Evolutionary conservation across 371 early-diverging fungal genomes (phyloP), one percentile per base, ranked within the genome.

Genomic region (Chytridium lagenaria): DNA sequence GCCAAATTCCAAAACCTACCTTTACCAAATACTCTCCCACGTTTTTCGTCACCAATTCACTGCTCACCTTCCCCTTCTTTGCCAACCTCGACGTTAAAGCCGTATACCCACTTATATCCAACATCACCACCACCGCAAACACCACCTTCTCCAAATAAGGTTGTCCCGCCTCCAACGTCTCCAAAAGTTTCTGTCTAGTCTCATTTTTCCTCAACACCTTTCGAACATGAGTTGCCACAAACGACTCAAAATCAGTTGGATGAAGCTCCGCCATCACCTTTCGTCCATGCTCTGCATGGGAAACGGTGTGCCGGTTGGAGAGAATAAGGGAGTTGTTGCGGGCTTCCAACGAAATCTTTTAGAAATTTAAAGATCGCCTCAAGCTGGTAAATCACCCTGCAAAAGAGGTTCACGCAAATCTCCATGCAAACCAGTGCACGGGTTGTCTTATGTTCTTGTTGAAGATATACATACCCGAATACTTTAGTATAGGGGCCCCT

Each of bases 21-120:
- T 63, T 31, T 5, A 36, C 23, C 31, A 63, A 22, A 34, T 63
- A 63, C 16, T 38, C 19, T 3, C 34, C 34, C 7, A 63, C 63
- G 16, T 16, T 63, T 31, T 63, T 63, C 7, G 63, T 63, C 12
- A 63, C 38, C 26, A 63, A 33, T 23, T 63, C 63, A 34, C 63
- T 63, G 23, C 33, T 31, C 10, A 63, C 36, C 63, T 63, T 63
- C 23, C 63, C 63, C 38, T 36, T 31, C 19, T 44, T 40, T 12
- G 39, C 67, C 67, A 66, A 44, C 44, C 23, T 44, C 10, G 44
- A 40, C 26, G 67, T 66, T 5, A 66, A 23, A 37, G 10, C 22
- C 30, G 44, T 39, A 28, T 66, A 66, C 22, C 67, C 67, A 2
- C n/a, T 22, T 39, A 66, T 66, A 40, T 66, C 67, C 7, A 66